Base-by-base conservation (phyloP, 2,329 filamentous ascomycete species). In the Fusarium penzigii region DNA sequence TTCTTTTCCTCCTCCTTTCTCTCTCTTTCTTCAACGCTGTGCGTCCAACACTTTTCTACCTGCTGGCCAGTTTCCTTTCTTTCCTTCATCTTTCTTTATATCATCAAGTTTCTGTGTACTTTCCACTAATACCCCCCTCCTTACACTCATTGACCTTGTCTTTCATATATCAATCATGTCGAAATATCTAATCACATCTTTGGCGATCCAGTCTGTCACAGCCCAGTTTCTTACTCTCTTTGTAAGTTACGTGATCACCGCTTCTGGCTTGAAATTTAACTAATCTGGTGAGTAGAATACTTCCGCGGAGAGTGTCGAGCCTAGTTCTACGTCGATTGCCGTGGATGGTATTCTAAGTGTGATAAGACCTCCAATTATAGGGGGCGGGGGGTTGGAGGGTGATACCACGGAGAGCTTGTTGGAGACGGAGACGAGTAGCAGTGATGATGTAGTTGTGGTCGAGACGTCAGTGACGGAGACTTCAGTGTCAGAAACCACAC, bases 11-110 rank as follows among this genome's bases (percentile, higher is more conserved):
- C 20, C 20, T 25, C 20, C 10, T 36, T 36, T 11, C 10, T 36
- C 10, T 36, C 32, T 11, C 10, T 36, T 4, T 36, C 32, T 49
- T 36, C 29, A 44, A 40, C 47, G 47, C 40, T 44, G 47, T 20
- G 32, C 47, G 47, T 43, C 47, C 32, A 44, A 44, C 20, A 38
- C n/a, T 6, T 9, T 42, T 38, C 39, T n/a, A 25, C 43, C 47
- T 49, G 47, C 47, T 49, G 40, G 47, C 32, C 46, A 49, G 46
- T 49, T 44, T n/a, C 29, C 39, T 29, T 38, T 17, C 9, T 49
- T 20, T 39, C 14, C 34, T 13, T 14, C n/a, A 36, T 16, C 14
- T 12, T 17, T 25, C 3, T 17, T 44, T 38, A 14, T 36, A 5
- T 14, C 13, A 36, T 14, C 13, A 4, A 36, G 20, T 25, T 36